These are phyloP conservation scores for Apiotrichum akiyoshidainum DNA, from an alignment of 1,284 basidiomycete genomes.

Conservation along the genomic window DNA sequence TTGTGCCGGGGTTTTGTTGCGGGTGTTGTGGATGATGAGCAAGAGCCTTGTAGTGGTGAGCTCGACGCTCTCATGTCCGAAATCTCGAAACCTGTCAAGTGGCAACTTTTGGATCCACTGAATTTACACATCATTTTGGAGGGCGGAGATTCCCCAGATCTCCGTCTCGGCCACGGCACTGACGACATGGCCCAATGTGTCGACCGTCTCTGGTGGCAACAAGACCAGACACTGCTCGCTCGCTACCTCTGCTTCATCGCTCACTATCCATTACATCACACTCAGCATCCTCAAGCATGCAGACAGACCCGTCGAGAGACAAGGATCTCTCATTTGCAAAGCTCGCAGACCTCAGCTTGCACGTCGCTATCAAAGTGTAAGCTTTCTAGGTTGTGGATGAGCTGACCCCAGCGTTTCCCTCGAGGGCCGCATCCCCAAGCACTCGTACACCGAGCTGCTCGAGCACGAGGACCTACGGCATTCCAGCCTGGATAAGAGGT, in stretches of 20 bases:
- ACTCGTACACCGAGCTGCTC: conserved; percentile 68
- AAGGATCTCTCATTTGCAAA: conserved; percentile 84
- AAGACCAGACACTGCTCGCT: neutral
- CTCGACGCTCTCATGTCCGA: neutral
- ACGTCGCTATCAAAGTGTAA: conserved; percentile 83
- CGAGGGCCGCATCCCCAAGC: conserved; percentile 67
- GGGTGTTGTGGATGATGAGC: neutral
- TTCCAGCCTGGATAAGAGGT: conserved; percentile 74
- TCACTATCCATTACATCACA: neutral
- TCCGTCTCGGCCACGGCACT: conserved; percentile 2
- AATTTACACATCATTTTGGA: neutral
- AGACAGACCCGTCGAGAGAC: conserved; percentile 37
- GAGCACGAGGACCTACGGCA: conserved; percentile 74
- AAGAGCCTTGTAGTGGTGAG: neutral
- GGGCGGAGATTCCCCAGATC: conserved; percentile 3
- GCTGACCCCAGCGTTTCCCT: conserved; percentile 65
- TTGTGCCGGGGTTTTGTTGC: conserved; percentile 13
- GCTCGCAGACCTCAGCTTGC: conserved; percentile 77
- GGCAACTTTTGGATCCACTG: neutral
- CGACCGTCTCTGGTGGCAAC: neutral
- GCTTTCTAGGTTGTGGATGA: conserved; percentile 27
- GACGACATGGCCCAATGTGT: neutral
- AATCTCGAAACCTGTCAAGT: conserved; percentile 1
- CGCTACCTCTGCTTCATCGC: neutral
- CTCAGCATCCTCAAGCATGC: conserved; percentile 17